Evolutionary conservation across 257 asterid species (phyloP).

Genomic region (Rubia yunnanensis): DNA sequence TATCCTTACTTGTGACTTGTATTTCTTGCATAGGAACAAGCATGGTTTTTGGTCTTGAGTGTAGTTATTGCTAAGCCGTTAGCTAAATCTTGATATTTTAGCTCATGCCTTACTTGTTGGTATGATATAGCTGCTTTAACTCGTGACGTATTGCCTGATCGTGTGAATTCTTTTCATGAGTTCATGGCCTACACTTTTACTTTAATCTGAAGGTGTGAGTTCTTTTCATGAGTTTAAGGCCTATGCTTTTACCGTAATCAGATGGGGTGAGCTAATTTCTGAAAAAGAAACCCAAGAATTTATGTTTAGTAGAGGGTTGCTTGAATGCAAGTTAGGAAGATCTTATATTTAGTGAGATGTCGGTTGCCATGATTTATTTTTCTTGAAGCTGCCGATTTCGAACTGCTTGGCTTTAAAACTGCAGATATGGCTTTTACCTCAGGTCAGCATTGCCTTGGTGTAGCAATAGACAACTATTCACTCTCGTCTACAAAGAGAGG

Average conservation of each 20-base stretch:
- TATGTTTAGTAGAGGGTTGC: conserved; percentile 41
- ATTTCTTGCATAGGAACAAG: background rate
- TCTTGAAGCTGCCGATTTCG: conserved; percentile 92
- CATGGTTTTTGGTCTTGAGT: conserved; percentile 6
- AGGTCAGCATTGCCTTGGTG: conserved; percentile 97
- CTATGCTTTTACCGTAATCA: background rate
- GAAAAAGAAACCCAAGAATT: conserved; percentile 23
- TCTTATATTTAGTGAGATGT: conserved; percentile 62
- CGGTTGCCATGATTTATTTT: conserved; percentile 90
- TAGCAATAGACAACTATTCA: conserved; percentile 85
- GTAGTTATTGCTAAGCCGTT: conserved; percentile 6
- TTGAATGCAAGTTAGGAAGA: conserved; percentile 61
- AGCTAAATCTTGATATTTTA: conserved; percentile 8
- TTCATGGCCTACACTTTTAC: too few relatives aligned
- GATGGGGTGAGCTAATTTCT: conserved; percentile 28
- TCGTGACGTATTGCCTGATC: conserved; percentile 16
- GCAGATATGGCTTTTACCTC: conserved; percentile 97
- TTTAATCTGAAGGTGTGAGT: too few relatives aligned
- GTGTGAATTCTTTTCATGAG: too few relatives aligned
- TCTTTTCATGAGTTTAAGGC: background rate
- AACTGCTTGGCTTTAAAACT: conserved; percentile 98
- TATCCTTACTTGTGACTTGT: background rate
- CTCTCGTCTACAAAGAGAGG: conserved; percentile 90
- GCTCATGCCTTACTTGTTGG: conserved; percentile 1
- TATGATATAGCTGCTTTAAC: conserved; percentile 9